Conservation (phyloP, 2,329 filamentous ascomycete genomes). For the Colletotrichum tamarilloi region DNA sequence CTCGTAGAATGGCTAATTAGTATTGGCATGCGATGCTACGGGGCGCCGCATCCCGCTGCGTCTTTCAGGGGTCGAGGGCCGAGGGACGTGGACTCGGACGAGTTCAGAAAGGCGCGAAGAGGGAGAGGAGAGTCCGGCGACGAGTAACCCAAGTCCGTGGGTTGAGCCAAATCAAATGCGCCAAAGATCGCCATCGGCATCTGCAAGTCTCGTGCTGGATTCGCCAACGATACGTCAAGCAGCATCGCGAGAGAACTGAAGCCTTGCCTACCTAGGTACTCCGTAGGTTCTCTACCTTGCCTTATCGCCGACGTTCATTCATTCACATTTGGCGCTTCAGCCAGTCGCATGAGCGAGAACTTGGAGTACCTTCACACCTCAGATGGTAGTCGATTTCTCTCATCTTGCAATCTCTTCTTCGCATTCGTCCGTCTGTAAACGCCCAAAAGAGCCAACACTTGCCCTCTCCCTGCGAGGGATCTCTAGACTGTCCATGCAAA, state of each 20-base stretch:
- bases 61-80: slow-evolving; percentile 21
- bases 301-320: no score
- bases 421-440: background rate
- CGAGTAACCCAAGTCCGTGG: slow-evolving; percentile 13
- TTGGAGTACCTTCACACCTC: background rate
- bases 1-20: background rate
- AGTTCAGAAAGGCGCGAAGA: background rate
- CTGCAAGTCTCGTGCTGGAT: slow-evolving; percentile 3
- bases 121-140: background rate
- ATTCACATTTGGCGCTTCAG: background rate
- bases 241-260: background rate
- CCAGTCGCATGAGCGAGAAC: background rate
- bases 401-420: background rate
- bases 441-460: background rate
- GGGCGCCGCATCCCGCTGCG: slow-evolving; percentile 18
- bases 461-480: background rate
- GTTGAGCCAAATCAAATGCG: slow-evolving; percentile 16
- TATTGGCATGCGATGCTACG: slow-evolving; percentile 22
- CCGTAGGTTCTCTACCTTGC: no score
- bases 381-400: slow-evolving; percentile 13
- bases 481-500: background rate
- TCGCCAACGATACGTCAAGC: background rate
- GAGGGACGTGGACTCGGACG: slow-evolving; percentile 1
- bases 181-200: slow-evolving; percentile 29
- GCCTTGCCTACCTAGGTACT: background rate